phyloP scores from a whole-genome alignment of 208 protist genomes.

The Balamuthia mandrillaris region DNA sequence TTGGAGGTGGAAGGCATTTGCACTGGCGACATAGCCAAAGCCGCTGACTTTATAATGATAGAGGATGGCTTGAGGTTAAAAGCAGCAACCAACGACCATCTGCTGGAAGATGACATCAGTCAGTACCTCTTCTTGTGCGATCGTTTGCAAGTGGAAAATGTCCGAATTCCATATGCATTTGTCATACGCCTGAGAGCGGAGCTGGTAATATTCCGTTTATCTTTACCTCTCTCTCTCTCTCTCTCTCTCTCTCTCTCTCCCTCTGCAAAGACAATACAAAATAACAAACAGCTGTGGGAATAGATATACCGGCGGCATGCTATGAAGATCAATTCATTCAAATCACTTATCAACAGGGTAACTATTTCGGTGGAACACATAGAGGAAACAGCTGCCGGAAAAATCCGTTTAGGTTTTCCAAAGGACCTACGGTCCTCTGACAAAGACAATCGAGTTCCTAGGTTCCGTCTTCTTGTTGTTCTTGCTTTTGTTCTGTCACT shows the following conservation, averaged over 20 bases:
- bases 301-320: no score
- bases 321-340: not conserved
- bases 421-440: not conserved
- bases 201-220: not conserved
- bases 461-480: not conserved
- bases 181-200: not conserved
- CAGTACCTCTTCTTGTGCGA: slow-evolving; percentile 25
- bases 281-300: no score
- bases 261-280: no score
- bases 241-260: no score
- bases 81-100: not conserved
- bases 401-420: no score
- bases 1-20: not conserved
- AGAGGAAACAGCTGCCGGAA: slow-evolving; percentile 8
- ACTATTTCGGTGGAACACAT: slow-evolving; percentile 6
- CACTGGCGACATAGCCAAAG: not conserved
- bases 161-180: not conserved
- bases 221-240: no score
- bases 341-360: not conserved
- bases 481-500: not conserved
- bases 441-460: not conserved
- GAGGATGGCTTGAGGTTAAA: slow-evolving; percentile 5
- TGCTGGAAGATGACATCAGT: slow-evolving; percentile 12
- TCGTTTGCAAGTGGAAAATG: slow-evolving; percentile 16
- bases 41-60: not conserved